A percentile compares a stretch with the other conserved stretches of the same genome.
These are phyloP conservation scores for Chondrus crispus DNA, from an alignment of 23 red algal species.

Conservation along the genomic window DNA sequence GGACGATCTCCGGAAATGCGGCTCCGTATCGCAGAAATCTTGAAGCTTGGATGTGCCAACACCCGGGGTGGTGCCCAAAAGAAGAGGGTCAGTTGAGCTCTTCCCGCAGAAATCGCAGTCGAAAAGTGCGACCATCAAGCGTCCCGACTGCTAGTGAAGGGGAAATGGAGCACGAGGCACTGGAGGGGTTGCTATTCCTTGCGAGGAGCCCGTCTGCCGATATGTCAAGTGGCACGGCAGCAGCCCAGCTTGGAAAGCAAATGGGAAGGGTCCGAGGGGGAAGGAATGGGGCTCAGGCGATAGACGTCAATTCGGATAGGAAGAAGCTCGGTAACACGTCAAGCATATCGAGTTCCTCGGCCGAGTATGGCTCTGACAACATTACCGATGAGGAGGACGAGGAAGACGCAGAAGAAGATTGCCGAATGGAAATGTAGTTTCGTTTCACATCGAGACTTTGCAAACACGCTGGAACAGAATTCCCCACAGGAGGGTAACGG, in stretches of 20 bases:
- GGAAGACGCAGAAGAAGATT: too few relatives aligned
- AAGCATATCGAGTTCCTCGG: slow-evolving; percentile 50
- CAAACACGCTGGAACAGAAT: too few relatives aligned
- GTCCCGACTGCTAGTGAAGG: neutral
- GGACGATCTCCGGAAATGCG: slow-evolving; percentile 95
- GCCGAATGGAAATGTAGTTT: too few relatives aligned
- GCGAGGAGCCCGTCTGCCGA: slow-evolving; percentile 15
- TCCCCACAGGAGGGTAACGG: too few relatives aligned
- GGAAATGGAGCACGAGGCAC: neutral
- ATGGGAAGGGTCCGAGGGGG: neutral
- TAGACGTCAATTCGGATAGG: neutral
- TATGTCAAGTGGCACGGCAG: neutral
- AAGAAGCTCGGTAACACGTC: slow-evolving; percentile 46
- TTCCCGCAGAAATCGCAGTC: slow-evolving; percentile 68
- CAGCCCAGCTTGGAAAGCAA: neutral
- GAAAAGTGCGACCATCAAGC: neutral
- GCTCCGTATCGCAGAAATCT: slow-evolving; percentile 91
- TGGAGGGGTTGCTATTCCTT: slow-evolving; percentile 39
- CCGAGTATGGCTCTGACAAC: neutral
- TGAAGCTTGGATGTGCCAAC: slow-evolving; percentile 77
- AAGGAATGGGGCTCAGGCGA: neutral
- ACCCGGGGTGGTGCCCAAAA: slow-evolving; percentile 96
- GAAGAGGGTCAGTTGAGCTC: slow-evolving; percentile 81
- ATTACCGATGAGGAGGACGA: slow-evolving; percentile 6
- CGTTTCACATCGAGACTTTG: too few relatives aligned